These are phyloP conservation scores for Agrocybe chaxingu DNA, from an alignment of 768 basidiomycete species.

Conservation along the genomic window DNA sequence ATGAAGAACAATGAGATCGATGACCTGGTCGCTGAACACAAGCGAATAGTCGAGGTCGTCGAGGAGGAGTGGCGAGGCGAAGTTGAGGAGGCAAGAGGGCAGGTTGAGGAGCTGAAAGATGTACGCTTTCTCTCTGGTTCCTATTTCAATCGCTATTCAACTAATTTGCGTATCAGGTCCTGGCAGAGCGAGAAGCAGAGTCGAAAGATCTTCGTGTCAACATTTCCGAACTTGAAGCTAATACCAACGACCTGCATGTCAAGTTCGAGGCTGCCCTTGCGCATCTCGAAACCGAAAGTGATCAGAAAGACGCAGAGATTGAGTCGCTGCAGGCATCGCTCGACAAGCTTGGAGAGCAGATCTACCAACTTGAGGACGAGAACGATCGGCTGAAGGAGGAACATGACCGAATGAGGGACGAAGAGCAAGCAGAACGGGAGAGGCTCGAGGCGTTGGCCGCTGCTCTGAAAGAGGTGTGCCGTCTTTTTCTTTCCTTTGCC, in stretches of 20 bases:
- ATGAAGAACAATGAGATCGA: constrained; percentile 75
- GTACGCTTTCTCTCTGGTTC: constrained; percentile 34
- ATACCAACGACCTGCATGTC: constrained; percentile 62
- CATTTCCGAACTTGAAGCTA: constrained; percentile 72
- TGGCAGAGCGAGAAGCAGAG: constrained; percentile 79
- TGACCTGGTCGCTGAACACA: constrained; percentile 72
- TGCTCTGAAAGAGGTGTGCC: constrained; percentile 77
- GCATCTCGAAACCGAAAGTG: constrained; percentile 75
- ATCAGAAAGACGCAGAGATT: constrained; percentile 78
- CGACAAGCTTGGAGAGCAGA: constrained; percentile 73
- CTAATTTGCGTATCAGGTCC: constrained; percentile 43
- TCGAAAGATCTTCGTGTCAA: constrained; percentile 70
- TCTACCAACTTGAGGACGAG: constrained; percentile 86
- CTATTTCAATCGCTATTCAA: constrained; percentile 7
- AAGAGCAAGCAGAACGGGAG: constrained; percentile 70
- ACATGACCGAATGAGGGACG: constrained; percentile 61
- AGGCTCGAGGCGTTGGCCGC: constrained; percentile 60
- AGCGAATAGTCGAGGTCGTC: constrained; percentile 66
- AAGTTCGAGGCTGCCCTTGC: constrained; percentile 75
- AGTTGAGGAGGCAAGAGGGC: constrained; percentile 74
- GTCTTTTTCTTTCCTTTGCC: not conserved
- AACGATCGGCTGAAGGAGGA: constrained; percentile 76
- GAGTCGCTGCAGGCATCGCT: constrained; percentile 72
- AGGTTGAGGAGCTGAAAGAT: constrained; percentile 77
- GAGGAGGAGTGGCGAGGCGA: constrained; percentile 89